Evolutionary conservation across 2,329 filamentous ascomycete genomes (phyloP), one percentile per base, ranked within the genome.

Genomic region (Cordyceps javanica): DNA sequence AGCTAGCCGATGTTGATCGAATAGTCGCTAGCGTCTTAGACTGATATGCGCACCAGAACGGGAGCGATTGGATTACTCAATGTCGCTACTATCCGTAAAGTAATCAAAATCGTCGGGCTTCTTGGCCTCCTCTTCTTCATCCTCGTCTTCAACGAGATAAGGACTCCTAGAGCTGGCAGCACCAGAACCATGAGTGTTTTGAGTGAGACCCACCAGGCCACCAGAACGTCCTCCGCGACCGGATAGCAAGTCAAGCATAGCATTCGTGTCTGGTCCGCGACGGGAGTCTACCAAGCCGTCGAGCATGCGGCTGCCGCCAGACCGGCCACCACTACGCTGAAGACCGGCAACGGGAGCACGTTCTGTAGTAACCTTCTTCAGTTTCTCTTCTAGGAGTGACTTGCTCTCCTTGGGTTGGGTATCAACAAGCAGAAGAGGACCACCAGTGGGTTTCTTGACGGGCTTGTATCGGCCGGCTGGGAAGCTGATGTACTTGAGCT

Each of bases 401-500:
- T 96, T 95, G 49, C 86, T 75, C 70, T 96, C 88, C 1, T 85
- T 82, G 0, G 91, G 89, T 63, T 87, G 82, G 14, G 87, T 91
- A 70, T 99, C 94, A 57, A 90, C 81, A 23, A 99, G 84, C n/a
- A 99, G 82, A 34, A 97, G 86, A 38, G 96, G 91, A 63, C 94
- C 94, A 63, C 94, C 93, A 42, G 93, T 97, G 61, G 93, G 90
- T 89, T 96, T 82, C 73, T 85, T 85, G 60, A 97, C 92, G 36
- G 94, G 93, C 79, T 89, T 90, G 75, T 97, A 99, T 65, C 95
- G 87, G 46, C 90, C 89, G 62, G 90, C 83, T 50, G 90, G 85
- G 80, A 99, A 96, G 72, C 86, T 96, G 68, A 99, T 90, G 72
- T 93, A 97, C 78, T 96, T 96, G 68, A 97, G 83, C 76, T 99